These are phyloP conservation scores for Pneumocystis sp. DNA, from an alignment of 1,139 yeast genomes.

Conservation along the genomic window DNA sequence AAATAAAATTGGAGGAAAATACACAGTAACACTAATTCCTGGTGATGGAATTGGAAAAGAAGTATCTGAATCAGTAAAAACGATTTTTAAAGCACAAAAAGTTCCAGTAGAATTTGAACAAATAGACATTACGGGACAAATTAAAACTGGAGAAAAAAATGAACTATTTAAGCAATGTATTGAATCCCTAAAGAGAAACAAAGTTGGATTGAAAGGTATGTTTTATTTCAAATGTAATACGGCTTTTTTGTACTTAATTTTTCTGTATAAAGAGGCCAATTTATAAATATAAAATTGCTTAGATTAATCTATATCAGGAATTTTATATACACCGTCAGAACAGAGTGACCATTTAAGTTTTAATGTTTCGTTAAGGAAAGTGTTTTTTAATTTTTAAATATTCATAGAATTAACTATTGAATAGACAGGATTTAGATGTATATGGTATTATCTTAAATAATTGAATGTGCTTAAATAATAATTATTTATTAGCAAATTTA, in stretches of 20 bases:
- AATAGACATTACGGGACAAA: conserved; percentile 68
- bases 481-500: conserved; percentile 38
- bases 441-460: conserved; percentile 31
- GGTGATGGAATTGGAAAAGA: conserved; percentile 97
- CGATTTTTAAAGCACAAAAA: conserved; percentile 69
- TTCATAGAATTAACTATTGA: neutral
- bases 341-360: conserved; percentile 63
- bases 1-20: neutral
- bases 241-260: neutral
- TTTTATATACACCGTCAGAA: conserved; percentile 76
- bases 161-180: conserved; percentile 69
- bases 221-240: neutral
- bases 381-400: neutral
- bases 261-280: neutral
- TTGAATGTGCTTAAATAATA: neutral
- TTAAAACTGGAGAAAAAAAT: conserved; percentile 30
- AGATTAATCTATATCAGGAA: conserved; percentile 18
- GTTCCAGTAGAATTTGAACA: conserved; percentile 94
- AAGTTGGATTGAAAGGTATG: conserved; percentile 83
- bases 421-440: conserved; percentile 83
- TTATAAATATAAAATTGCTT: neutral
- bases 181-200: conserved; percentile 83
- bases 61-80: conserved; percentile 83
- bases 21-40: conserved; percentile 45
- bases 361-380: conserved; percentile 59